Evolutionary conservation across 2,329 filamentous ascomycete genomes (phyloP), one percentile per base, ranked within the genome.

Genomic region (Chaetothyriales sp.): DNA sequence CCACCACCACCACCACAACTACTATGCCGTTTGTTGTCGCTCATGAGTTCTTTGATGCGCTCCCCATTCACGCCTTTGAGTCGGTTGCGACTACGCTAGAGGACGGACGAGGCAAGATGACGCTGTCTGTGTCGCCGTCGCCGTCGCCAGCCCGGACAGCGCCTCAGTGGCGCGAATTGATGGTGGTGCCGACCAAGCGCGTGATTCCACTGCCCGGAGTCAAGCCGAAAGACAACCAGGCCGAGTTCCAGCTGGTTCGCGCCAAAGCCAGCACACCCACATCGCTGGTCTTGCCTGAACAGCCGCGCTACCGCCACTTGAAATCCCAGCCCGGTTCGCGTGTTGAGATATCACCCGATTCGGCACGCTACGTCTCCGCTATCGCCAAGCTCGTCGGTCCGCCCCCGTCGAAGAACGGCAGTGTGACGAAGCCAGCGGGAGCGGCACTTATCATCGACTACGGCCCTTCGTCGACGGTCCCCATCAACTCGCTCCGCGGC

Each of bases 31-130:
- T 97, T 67, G 94, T 98, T 55, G 80, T 97, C 47, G 92, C 92
- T 4, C 92, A 98, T 66, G 92, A 98, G 66, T 97, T 98, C 74
- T 98, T 98, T 70, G 92, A 98, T 61, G 92, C 92, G 2, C 81
- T 98, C 0, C 92, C 92, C 33, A 95, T 98, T 60, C 89, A 98
- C 67, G 83, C 87, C 55, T 98, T 98, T 66, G 85, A 97, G 67
- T 84, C 86, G 13, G 76, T 90, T 48, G 66, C 76, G 45, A 71
- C 71, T 57, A 66, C 70, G 13, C 66, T 71, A 40, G 64, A 74
- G 52, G 56, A 74, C 18, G 33, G 47, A 37, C 74, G n/a, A 71
- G 71, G 40, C 73, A 75, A 61, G 72, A 70, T 8, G 68, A 46
- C 52, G 8, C 44, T 51, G 73, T 40, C 33, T 40, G 13, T 40